Evolutionary conservation across 805 yeast species (phyloP), one percentile per base, ranked within the genome.

Genomic region (Sugiyamaella mastotermitis): DNA sequence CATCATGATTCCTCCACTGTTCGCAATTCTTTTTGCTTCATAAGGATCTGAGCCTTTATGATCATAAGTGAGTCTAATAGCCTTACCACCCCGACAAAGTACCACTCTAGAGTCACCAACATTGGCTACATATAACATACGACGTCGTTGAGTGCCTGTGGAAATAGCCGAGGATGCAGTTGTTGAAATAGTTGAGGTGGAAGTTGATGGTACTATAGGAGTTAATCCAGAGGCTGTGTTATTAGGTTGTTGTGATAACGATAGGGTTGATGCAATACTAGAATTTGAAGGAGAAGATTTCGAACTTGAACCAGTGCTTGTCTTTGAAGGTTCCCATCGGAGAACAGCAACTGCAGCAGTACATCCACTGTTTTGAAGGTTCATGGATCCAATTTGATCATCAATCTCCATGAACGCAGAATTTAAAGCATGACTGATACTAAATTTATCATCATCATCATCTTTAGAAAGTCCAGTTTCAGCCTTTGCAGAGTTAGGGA

Each of bases 321-420:
- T 25, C 14, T 13, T 29, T 5, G 17, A 16, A n/a, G 66, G 46
- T 55, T 90, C 97, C 95, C 95, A 86, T 40, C 94, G 68, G 41
- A 86, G 58, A 0, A 92, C 74, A 1, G 96, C 95, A 7, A 88
- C 97, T 0, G 94, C 96, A 0, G 96, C 97, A 0, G 98, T 92
- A 51, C 94, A 79, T 0, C 98, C 98, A 43, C 94, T 79, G 30
- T 80, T 76, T 1, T 88, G 88, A 32, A 74, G 67, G 11, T 76
- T 67, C 35, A 74, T 74, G 28, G 72, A 64, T 23, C 68, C 73
- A 28, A 90, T 78, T 50, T 75, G 64, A 27, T 68, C 65, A 61
- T 90, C 98, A 2, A 94, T 88, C 42, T 76, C 74, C 16, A 74
- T 62, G 58, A 92, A 90, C 3, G 92, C 69, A 25, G 71, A 72